Percentiles rank a stretch among this genome's conserved stretches.
phyloP scores from a whole-genome alignment of 2,329 filamentous ascomycete genomes.

The Reticulascus tulasneorum region DNA sequence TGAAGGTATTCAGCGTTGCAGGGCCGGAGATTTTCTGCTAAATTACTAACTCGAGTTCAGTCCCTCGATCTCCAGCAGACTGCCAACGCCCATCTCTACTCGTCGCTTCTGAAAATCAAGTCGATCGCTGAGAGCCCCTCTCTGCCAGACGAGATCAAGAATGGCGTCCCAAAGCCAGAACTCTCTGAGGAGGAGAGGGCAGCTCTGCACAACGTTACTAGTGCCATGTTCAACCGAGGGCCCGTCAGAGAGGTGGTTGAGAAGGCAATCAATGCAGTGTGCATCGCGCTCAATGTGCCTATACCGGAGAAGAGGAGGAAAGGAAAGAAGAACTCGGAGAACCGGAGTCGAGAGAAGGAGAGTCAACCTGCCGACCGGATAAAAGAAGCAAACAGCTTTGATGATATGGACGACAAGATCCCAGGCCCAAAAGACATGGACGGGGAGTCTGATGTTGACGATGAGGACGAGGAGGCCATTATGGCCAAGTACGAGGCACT shows the following conservation, averaged over 20 bases:
- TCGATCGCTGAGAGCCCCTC: constrained; percentile 46
- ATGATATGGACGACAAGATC: constrained; percentile 14
- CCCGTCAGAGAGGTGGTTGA: constrained; percentile 47
- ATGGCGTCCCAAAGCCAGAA: constrained; percentile 44
- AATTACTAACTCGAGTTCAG: constrained; percentile 26
- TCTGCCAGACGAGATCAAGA: constrained; percentile 45
- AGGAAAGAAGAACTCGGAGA: constrained; percentile 26
- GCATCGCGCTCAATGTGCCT: constrained; percentile 42
- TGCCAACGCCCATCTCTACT: constrained; percentile 52
- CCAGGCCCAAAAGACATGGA: constrained; percentile 17
- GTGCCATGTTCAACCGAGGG: constrained; percentile 49
- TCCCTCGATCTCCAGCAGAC: constrained; percentile 55
- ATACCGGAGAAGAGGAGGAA: constrained; percentile 41
- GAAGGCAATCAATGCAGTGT: constrained; percentile 45
- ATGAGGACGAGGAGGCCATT: constrained; percentile 28
- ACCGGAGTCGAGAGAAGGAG: constrained; percentile 25
- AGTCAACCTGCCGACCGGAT: constrained; percentile 26
- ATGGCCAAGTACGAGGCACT: constrained; percentile 42
- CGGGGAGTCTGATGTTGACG: constrained; percentile 18
- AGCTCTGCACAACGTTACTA: constrained; percentile 57
- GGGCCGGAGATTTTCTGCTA: too few relatives aligned
- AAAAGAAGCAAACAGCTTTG: constrained; percentile 20
- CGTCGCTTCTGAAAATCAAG: constrained; percentile 51
- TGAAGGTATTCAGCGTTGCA: constrained; percentile 39
- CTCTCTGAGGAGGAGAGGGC: constrained; percentile 47